These are phyloP conservation scores for Hypsizygus ulmarius DNA, from an alignment of 1,284 basidiomycete genomes.

Conservation along the genomic window DNA sequence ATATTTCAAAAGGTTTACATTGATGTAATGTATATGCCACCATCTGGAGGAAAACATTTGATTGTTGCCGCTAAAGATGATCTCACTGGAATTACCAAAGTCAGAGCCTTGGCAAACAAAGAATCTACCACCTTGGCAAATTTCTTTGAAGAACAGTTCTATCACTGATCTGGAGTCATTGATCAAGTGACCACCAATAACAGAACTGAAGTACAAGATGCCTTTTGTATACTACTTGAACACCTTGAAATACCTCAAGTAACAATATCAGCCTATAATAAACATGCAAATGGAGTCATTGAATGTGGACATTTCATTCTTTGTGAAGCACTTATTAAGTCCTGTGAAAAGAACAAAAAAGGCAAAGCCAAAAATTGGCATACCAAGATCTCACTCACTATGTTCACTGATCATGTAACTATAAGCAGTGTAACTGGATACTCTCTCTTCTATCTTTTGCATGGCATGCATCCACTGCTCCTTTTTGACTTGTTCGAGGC, in stretches of 20 bases:
- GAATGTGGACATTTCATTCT: slow-evolving; percentile 15
- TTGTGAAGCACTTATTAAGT: slow-evolving; percentile 12
- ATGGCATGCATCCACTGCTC: slow-evolving; percentile 18
- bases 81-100: slow-evolving; percentile 24
- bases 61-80: slow-evolving; percentile 23
- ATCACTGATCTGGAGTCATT: slow-evolving; percentile 19
- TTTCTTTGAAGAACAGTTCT: slow-evolving; percentile 16
- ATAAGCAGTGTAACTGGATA: slow-evolving; percentile 14
- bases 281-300: slow-evolving; percentile 21
- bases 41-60: slow-evolving; percentile 12
- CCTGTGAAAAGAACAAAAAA: slow-evolving; percentile 7
- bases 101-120: slow-evolving; percentile 14
- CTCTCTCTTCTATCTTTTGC: slow-evolving; percentile 20
- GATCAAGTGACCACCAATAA: slow-evolving; percentile 23
- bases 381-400: not conserved
- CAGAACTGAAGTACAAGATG: slow-evolving; percentile 15
- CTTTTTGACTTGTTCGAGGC: slow-evolving; percentile 20
- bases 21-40: slow-evolving; percentile 27
- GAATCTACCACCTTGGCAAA: slow-evolving; percentile 17
- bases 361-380: slow-evolving; percentile 14
- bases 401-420: slow-evolving; percentile 22
- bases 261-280: slow-evolving; percentile 22
- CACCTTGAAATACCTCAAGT: slow-evolving; percentile 12
- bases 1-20: slow-evolving; percentile 32
- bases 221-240: slow-evolving; percentile 14